These are phyloP conservation scores for Fusarium pseudoanthophilum DNA, from an alignment of 2,329 filamentous ascomycete genomes.

Conservation along the genomic window DNA sequence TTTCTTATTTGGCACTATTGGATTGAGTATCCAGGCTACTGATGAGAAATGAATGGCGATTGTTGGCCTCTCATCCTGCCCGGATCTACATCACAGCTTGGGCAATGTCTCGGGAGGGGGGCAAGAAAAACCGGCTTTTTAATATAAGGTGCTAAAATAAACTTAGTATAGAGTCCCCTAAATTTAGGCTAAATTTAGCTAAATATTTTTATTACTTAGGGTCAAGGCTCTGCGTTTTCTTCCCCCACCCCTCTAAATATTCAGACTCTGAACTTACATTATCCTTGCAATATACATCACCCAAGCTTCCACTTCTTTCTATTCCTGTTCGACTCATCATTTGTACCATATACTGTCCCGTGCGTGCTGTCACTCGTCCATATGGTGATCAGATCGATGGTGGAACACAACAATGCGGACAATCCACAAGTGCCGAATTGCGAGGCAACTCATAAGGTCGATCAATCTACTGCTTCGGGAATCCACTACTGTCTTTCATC, in stretches of 20 bases:
- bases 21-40: background rate
- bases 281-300: fast-evolving
- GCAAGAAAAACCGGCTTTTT: no score
- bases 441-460: fast-evolving
- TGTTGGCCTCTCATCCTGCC: background rate
- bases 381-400: background rate
- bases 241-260: no score
- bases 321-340: fast-evolving
- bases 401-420: background rate
- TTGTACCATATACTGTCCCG: fast-evolving
- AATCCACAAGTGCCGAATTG: background rate
- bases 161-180: no score
- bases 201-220: no score
- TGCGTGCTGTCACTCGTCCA: fast-evolving
- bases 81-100: background rate
- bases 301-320: background rate
- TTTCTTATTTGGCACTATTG: fast-evolving
- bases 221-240: no score
- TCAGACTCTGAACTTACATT: background rate
- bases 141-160: no score
- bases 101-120: background rate
- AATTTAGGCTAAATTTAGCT: no score
- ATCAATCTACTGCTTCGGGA: fast-evolving
- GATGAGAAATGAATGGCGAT: background rate
- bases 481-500: fast-evolving